phyloP scores from a whole-genome alignment of 2,329 filamentous ascomycete genomes.

The Cladophialophora chaetospira region DNA sequence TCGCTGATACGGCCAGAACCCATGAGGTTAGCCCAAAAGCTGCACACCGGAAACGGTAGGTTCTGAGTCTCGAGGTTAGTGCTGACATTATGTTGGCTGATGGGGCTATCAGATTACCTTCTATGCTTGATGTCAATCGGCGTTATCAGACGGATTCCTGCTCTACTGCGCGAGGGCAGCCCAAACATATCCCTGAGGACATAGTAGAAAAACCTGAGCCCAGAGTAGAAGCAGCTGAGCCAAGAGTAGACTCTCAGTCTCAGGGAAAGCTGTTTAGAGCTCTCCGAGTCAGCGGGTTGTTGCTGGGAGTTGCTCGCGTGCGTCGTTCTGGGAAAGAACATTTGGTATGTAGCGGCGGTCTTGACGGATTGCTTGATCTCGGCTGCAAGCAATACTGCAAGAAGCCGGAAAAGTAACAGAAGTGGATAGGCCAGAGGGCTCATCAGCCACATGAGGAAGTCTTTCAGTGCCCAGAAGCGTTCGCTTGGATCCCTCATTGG shows the following conservation, averaged over 20 bases:
- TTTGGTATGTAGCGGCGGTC: neutral
- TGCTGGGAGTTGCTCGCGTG: neutral
- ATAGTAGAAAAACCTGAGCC: neutral
- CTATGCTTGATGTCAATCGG: neutral
- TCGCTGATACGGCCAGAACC: neutral
- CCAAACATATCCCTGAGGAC: neutral
- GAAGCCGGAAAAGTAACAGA: conserved; percentile 79
- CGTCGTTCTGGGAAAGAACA: neutral
- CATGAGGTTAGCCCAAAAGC: neutral
- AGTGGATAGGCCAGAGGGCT: neutral
- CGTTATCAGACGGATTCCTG: neutral
- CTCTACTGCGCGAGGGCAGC: neutral
- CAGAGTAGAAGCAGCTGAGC: neutral
- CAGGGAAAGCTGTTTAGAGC: too few relatives aligned
- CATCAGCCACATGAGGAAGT: neutral
- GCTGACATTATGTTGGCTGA: neutral
- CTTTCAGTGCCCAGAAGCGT: neutral
- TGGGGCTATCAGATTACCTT: neutral
- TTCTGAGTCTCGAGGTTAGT: neutral
- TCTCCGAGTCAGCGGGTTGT: neutral
- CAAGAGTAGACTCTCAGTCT: too few relatives aligned
- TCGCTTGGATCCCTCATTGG: neutral
- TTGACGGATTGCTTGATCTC: conserved; percentile 52
- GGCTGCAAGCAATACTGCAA: conserved; percentile 79
- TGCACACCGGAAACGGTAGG: neutral